phyloP scores from a whole-genome alignment of 2,329 filamentous ascomycete genomes.

The Ophiostoma himal-ulmi region DNA sequence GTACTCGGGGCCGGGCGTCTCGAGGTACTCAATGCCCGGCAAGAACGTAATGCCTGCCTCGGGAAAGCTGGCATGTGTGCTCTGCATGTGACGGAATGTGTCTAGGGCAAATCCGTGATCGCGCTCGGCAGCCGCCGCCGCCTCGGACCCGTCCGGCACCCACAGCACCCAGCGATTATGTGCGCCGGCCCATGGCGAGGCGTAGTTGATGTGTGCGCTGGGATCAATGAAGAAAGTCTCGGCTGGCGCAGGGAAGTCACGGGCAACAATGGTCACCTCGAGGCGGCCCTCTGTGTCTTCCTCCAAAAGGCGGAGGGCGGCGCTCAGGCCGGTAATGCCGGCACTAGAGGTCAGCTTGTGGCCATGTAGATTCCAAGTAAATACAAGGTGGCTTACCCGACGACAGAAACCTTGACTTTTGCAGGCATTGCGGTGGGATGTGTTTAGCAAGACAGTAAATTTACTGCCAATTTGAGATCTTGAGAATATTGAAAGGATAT shows the following conservation, averaged over 20 bases:
- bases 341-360: slow-evolving; percentile 35
- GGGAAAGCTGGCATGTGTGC: slow-evolving; percentile 30
- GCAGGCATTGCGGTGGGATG: slow-evolving; percentile 13
- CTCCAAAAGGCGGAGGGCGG: slow-evolving; percentile 42
- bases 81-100: slow-evolving; percentile 41
- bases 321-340: slow-evolving; percentile 48
- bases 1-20: slow-evolving; percentile 41
- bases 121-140: slow-evolving; percentile 29
- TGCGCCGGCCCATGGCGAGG: slow-evolving; percentile 53
- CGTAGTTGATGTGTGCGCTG: slow-evolving; percentile 43
- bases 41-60: slow-evolving; percentile 45
- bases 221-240: slow-evolving; percentile 38
- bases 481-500: not conserved
- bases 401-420: slow-evolving; percentile 19
- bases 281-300: slow-evolving; percentile 31
- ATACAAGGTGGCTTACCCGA: slow-evolving; percentile 20
- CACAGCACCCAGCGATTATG: slow-evolving; percentile 50
- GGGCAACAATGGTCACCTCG: slow-evolving; percentile 41
- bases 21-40: slow-evolving; percentile 48
- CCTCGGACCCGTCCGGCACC: slow-evolving; percentile 28
- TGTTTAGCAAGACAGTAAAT: not conserved
- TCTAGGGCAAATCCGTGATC: slow-evolving; percentile 41
- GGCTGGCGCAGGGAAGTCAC: slow-evolving; percentile 43
- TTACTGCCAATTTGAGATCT: no score
- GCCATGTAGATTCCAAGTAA: not conserved